phyloP scores from a whole-genome alignment of 768 basidiomycete species.

The Tulasnella sp. region DNA sequence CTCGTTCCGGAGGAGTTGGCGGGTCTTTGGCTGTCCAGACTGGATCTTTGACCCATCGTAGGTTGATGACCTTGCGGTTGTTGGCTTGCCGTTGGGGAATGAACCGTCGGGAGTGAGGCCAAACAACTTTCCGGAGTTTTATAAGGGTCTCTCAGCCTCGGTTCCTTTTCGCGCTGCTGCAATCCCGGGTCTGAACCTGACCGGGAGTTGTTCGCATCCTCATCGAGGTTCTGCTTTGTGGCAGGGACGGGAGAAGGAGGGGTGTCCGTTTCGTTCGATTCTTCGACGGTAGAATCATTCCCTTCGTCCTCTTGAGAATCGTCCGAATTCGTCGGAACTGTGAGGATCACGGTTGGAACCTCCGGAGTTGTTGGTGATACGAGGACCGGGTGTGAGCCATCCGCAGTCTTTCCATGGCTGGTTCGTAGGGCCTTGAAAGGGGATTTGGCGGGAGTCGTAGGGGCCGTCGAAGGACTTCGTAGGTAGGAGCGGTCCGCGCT shows the following conservation, averaged over 20 bases:
- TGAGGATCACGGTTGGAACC: neutral
- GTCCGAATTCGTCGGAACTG: neutral
- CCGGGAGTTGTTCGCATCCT: neutral
- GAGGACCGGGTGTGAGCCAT: neutral
- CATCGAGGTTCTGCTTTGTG: neutral
- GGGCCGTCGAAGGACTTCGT: neutral
- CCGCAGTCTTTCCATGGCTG: neutral
- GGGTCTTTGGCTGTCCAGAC: neutral
- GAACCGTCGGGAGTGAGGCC: neutral
- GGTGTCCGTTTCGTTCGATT: neutral
- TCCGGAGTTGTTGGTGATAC: neutral
- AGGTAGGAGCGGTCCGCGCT: neutral
- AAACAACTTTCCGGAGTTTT: neutral
- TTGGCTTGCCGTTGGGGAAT: neutral
- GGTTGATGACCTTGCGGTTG: neutral
- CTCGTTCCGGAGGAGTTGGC: neutral
- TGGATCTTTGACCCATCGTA: neutral
- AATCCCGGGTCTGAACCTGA: neutral
- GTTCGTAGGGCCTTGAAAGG: neutral
- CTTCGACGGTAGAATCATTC: neutral
- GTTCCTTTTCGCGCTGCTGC: neutral
- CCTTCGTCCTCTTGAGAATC: neutral
- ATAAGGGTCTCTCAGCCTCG: neutral
- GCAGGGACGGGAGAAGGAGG: neutral
- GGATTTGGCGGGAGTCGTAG: neutral